Evolutionary conservation across 2,329 filamentous ascomycete species (phyloP).

Genomic region (Aureobasidium sp.): DNA sequence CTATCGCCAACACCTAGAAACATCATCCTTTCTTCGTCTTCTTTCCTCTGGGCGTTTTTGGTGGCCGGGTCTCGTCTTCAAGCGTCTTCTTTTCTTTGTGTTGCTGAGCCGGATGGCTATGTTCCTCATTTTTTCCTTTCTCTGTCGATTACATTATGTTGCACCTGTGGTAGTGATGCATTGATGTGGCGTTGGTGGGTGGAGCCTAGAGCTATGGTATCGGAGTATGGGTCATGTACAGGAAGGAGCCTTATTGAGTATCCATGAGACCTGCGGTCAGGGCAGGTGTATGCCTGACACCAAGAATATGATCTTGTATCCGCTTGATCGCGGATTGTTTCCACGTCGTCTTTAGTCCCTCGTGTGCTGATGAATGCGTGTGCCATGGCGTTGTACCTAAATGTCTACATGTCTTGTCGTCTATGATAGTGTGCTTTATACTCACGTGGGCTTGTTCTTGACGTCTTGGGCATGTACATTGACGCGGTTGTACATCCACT

Average conservation of each 20-base stretch:
- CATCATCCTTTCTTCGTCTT: background rate
- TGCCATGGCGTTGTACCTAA: constrained; percentile 1
- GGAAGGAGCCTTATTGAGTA: constrained; percentile 1
- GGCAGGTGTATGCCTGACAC: background rate
- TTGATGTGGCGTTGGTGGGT: constrained; percentile 11
- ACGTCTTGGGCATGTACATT: constrained; percentile 45
- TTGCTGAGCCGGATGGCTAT: background rate
- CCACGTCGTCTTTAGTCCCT: background rate
- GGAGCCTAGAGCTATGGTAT: background rate
- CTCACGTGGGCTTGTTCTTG: constrained; percentile 10
- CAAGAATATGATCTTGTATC: constrained; percentile 11
- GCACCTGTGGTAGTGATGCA: constrained; percentile 12
- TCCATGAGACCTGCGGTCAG: background rate
- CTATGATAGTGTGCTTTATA: background rate
- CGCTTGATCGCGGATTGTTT: background rate
- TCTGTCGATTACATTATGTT: constrained; percentile 1
- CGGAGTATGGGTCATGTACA: constrained; percentile 4
- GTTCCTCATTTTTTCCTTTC: background rate
- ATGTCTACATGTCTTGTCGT: background rate
- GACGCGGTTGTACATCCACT: constrained; percentile 60
- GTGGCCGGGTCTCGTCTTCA: background rate
- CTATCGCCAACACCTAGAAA: constrained; percentile 13
- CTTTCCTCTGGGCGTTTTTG: background rate
- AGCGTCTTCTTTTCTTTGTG: background rate
- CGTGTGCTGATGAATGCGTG: background rate